Percentiles rank a stretch among this genome's conserved stretches.
These are phyloP conservation scores for Aspergillus egyptiacus DNA, from an alignment of 495 filamentous ascomycete species.

Conservation along the genomic window DNA sequence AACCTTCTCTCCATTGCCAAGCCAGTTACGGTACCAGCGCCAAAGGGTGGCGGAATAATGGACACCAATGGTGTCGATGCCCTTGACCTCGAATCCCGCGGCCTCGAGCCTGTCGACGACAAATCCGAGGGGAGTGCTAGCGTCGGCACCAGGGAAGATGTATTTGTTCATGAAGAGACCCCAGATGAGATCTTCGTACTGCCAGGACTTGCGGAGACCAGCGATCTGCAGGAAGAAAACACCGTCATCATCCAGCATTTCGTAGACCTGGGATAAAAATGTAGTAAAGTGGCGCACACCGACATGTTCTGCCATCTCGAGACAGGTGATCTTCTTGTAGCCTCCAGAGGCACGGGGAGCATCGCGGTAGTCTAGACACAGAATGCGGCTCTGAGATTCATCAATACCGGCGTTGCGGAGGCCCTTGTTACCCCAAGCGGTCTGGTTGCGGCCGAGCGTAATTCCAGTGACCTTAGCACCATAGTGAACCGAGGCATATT, in stretches of 20 bases:
- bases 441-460: slow-evolving; percentile 66
- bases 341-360: slow-evolving; percentile 53
- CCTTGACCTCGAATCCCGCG: slow-evolving; percentile 56
- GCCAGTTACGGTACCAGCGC: slow-evolving; percentile 99
- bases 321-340: slow-evolving; percentile 65
- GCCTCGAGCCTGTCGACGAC: slow-evolving; percentile 61
- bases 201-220: slow-evolving; percentile 63
- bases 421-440: slow-evolving; percentile 64
- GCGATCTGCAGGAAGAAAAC: slow-evolving; percentile 69
- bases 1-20: slow-evolving; percentile 92
- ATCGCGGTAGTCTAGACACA: slow-evolving; percentile 67
- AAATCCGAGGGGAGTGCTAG: slow-evolving; percentile 58
- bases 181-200: slow-evolving; percentile 71
- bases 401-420: slow-evolving; percentile 53
- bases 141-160: slow-evolving; percentile 66
- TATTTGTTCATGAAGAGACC: slow-evolving; percentile 77
- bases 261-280: slow-evolving; percentile 59
- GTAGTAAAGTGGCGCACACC: slow-evolving; percentile 58
- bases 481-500: slow-evolving; percentile 58
- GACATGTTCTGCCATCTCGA: slow-evolving; percentile 76
- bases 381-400: slow-evolving; percentile 58
- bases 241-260: slow-evolving; percentile 66
- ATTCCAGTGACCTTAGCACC: slow-evolving; percentile 60
- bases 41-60: slow-evolving; percentile 97
- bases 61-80: slow-evolving; percentile 81